These are phyloP conservation scores for Salix purpurea DNA, from an alignment of 345 rosid genomes.

Conservation along the genomic window DNA sequence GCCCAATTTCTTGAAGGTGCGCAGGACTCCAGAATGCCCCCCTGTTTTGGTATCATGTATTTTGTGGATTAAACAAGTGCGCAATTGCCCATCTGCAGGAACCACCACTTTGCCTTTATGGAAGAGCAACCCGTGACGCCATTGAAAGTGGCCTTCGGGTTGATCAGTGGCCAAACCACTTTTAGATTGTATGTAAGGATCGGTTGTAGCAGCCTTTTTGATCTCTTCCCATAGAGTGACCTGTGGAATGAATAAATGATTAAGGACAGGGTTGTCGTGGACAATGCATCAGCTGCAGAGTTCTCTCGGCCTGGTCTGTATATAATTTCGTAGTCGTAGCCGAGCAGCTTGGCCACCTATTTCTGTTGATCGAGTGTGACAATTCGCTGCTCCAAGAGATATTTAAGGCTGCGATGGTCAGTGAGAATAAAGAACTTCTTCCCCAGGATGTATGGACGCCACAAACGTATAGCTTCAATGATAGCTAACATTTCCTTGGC, in stretches of 20 bases:
- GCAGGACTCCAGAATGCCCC: too few species aligned
- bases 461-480: not conserved
- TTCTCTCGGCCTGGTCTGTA: too few species aligned
- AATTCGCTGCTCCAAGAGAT: not conserved
- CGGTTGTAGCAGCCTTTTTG: too few species aligned
- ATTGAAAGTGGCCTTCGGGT: not conserved
- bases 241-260: too few species aligned
- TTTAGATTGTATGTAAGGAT: rapidly evolving
- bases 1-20: too few species aligned
- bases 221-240: too few species aligned
- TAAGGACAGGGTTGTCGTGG: too few species aligned
- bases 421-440: not conserved
- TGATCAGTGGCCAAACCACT: too few species aligned
- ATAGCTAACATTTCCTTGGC: not conserved
- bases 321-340: too few species aligned
- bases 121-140: not conserved
- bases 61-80: too few species aligned
- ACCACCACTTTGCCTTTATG: not conserved
- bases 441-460: not conserved
- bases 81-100: not conserved
- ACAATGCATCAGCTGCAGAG: too few species aligned
- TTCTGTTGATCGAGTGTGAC: not conserved
- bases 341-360: not conserved
- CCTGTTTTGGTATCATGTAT: too few species aligned
- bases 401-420: not conserved